Base-by-base conservation (phyloP, 2,329 filamentous ascomycete species). In the Stachybotrys echinatus region DNA sequence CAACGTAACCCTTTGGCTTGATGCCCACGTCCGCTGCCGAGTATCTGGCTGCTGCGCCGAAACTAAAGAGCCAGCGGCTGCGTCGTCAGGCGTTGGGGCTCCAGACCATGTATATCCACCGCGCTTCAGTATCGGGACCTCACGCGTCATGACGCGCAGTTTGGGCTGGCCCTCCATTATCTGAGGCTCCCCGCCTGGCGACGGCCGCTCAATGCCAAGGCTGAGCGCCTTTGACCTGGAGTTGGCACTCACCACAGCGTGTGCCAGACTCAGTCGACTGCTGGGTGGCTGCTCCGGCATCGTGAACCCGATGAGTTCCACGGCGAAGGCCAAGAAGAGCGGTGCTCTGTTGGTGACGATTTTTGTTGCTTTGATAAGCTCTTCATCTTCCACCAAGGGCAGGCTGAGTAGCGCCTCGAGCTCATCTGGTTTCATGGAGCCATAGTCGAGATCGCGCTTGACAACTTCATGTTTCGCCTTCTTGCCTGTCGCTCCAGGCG, bases 241-340 rank as follows among this genome's bases (percentile, higher is more conserved):
- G 62, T 92, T 94, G 23, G 84, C 83, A 62, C 88, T 92, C 17
- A 95, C 88, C 1, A 94, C 84, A 1, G 88, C 89, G 66, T 95
- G 90, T 0, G 85, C 88, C 19, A 96, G 72, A 62, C 89, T 95
- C 19, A 95, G 71, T 44, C 89, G 77, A 63, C 89, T 92, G n/a
- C 88, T 94, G 3, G 85, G 75, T 3, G 90, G 90, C 63, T 96
- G 91, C 56, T 88, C 85, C 0, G 90, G 88, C 85, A 92, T 92
- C 0, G 89, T 95, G 62, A 87, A 84, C 43, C 87, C 85, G 44
- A 95, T 65, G 45, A 92, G 64, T 52, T 83, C 80, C 14, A 90
- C 80, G 1, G 87, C 84, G 66, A 95, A 95, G 0, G 89, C 89
- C 5, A 95, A 75, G 2, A 95, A 83, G 2, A 95, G 71, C 1